Evolutionary conservation across 2,329 filamentous ascomycete genomes (phyloP).

Genomic region (Ophiostoma triangulosporum): DNA sequence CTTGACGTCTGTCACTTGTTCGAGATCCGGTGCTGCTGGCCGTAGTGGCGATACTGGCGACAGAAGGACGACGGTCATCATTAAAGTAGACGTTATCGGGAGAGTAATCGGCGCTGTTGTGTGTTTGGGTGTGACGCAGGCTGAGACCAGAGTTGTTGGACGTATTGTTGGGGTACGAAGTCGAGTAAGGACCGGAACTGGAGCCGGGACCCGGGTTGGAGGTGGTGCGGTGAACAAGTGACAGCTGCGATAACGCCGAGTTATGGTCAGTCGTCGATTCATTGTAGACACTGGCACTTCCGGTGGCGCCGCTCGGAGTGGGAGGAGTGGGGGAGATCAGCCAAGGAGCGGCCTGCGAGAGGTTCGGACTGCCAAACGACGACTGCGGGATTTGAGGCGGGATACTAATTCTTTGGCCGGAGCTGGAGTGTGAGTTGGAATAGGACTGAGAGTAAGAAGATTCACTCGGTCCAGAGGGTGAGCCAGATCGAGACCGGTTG

Average conservation of each 20-base stretch:
- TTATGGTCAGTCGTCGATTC: conserved; percentile 62
- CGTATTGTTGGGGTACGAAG: neutral
- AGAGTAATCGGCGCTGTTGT: conserved; percentile 38
- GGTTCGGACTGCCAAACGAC: conserved; percentile 38
- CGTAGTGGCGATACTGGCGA: conserved; percentile 69
- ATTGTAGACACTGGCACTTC: conserved; percentile 53
- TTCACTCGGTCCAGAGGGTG: neutral
- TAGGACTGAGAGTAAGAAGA: too few relatives aligned
- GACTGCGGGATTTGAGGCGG: conserved; percentile 44
- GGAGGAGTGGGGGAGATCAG: neutral
- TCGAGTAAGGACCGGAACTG: neutral
- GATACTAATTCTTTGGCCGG: conserved; percentile 20
- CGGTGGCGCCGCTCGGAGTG: conserved; percentile 25
- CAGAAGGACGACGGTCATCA: conserved; percentile 72
- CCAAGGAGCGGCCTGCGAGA: conserved; percentile 46
- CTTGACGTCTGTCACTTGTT: conserved; percentile 54
- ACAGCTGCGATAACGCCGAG: conserved; percentile 49
- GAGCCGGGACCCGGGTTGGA: conserved; percentile 13
- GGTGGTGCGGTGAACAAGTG: conserved; percentile 50
- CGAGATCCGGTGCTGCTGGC: conserved; percentile 77
- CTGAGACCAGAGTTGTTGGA: neutral
- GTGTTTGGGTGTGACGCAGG: conserved; percentile 27
- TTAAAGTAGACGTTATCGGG: conserved; percentile 46
- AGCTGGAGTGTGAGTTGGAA: neutral
- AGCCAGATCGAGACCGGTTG: neutral